phyloP scores from a whole-genome alignment of 345 rosid genomes.

The Lumnitzera racemosa region DNA sequence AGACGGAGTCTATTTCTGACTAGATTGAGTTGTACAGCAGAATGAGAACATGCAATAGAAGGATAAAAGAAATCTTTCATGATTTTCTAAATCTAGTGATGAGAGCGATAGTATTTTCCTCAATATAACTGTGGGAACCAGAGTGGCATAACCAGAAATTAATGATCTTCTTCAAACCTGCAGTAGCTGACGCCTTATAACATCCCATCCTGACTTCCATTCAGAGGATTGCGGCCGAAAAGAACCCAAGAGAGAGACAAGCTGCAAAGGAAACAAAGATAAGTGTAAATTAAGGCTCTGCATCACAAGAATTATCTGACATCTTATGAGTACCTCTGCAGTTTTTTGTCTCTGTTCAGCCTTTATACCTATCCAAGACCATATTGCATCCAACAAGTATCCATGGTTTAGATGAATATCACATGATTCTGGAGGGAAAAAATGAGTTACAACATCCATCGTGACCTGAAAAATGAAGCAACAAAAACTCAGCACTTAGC shows the following conservation, averaged over 20 bases:
- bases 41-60: background rate
- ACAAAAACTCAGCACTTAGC: background rate
- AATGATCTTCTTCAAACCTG: conserved; percentile 48
- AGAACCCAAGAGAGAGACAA: conserved; percentile 84
- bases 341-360: conserved; percentile 79
- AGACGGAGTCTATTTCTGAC: background rate
- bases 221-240: conserved; percentile 90
- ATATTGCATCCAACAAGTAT: conserved; percentile 77
- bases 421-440: conserved; percentile 59
- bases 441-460: conserved; percentile 50
- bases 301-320: conserved; percentile 6
- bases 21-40: background rate
- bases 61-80: background rate
- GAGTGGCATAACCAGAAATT: background rate
- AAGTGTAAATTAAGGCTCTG: conserved; percentile 20
- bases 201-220: conserved; percentile 80
- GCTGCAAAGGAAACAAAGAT: conserved; percentile 38
- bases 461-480: conserved; percentile 43
- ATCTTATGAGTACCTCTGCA: conserved; percentile 61
- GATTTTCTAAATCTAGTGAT: no score
- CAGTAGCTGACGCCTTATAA: conserved; percentile 85
- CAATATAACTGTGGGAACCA: background rate
- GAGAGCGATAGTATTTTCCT: no score
- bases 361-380: conserved; percentile 94
- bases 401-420: conserved; percentile 93